phyloP scores from a whole-genome alignment of 2,329 filamentous ascomycete species.

The Colletotrichum musae region DNA sequence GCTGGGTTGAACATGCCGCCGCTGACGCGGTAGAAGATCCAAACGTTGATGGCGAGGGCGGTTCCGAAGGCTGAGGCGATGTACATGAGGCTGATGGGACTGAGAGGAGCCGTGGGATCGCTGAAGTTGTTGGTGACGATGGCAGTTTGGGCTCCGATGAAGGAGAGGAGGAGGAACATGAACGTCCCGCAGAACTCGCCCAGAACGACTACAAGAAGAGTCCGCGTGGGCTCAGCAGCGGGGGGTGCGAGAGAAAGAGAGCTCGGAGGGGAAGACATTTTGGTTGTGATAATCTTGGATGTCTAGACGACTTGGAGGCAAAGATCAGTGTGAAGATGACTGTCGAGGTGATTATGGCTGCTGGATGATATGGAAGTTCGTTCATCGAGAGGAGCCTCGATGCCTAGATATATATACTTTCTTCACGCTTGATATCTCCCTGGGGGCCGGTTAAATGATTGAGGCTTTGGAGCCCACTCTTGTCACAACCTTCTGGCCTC shows the following conservation, averaged over 20 bases:
- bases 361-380: too few species aligned
- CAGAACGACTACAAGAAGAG: constrained; percentile 56
- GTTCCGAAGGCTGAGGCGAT: constrained; percentile 65
- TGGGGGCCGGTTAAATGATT: too few species aligned
- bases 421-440: too few species aligned
- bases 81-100: constrained; percentile 52
- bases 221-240: constrained; percentile 43
- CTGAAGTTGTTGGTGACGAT: constrained; percentile 50
- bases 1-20: constrained; percentile 66
- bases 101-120: constrained; percentile 25
- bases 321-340: background rate
- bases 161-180: constrained; percentile 64
- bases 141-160: constrained; percentile 57
- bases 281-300: background rate
- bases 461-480: too few species aligned
- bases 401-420: too few species aligned
- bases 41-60: constrained; percentile 67
- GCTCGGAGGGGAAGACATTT: background rate
- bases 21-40: constrained; percentile 69
- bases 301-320: background rate
- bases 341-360: too few species aligned
- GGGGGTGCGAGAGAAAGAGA: background rate
- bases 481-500: too few species aligned
- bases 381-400: too few species aligned
- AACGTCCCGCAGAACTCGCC: constrained; percentile 69